Conservation (phyloP, 176 grass and related monocot genomes). For the Oryza longistaminata region DNA sequence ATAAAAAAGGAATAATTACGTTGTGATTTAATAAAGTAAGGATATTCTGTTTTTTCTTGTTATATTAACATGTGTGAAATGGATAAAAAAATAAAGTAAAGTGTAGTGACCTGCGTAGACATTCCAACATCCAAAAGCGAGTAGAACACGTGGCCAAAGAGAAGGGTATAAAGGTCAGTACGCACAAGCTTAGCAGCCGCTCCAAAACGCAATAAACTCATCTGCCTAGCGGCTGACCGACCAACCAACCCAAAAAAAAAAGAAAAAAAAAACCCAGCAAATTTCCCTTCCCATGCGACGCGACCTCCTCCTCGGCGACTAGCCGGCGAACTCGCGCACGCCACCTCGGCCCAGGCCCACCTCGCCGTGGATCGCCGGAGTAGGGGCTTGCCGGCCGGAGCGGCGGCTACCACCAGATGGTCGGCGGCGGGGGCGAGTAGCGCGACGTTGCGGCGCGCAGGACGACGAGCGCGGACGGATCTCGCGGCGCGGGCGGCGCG, state of each 20-base stretch:
- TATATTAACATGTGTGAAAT: too few species aligned
- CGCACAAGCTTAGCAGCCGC: too few species aligned
- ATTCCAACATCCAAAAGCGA: not conserved
- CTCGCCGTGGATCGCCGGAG: constrained; percentile 53
- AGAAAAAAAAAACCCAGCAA: too few species aligned
- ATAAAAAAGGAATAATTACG: too few species aligned
- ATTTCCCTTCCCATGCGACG: too few species aligned
- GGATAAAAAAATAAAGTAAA: too few species aligned
- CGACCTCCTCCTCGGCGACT: not conserved
- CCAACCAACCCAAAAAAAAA: too few species aligned
- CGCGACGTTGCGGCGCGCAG: constrained; percentile 23
- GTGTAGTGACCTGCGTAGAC: not conserved
- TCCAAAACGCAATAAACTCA: not conserved
- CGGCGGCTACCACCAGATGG: constrained; percentile 43
- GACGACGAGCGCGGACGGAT: constrained; percentile 42
- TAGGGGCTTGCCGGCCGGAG: constrained; percentile 22
- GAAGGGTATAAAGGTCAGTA: too few species aligned
- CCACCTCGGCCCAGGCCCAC: not conserved
- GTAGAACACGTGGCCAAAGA: too few species aligned
- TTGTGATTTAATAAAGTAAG: too few species aligned
- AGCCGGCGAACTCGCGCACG: not conserved
- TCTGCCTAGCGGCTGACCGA: not conserved
- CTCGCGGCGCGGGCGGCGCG: constrained; percentile 18
- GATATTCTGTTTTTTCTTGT: too few species aligned
- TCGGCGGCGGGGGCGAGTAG: constrained; percentile 45